Evolutionary conservation across 2,329 filamentous ascomycete genomes (phyloP).

Genomic region (Biscogniauxia marginata): DNA sequence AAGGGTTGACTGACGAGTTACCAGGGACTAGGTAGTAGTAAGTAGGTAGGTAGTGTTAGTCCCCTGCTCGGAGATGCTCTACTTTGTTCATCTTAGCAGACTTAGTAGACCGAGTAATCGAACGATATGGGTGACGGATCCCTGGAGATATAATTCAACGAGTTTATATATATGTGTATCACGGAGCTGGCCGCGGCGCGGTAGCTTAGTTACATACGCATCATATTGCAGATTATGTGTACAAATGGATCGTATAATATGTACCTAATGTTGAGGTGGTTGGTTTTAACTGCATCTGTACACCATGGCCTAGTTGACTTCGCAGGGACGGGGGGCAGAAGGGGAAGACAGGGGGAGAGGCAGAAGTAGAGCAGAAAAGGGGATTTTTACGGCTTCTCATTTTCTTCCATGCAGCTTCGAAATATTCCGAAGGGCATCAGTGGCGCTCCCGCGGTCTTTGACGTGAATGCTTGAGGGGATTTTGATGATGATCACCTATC

Average conservation of each 20-base stretch:
- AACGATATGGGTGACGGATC: slow-evolving; percentile 10
- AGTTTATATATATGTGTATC: background rate
- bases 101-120: slow-evolving; percentile 5
- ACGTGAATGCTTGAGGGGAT: background rate
- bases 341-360: background rate
- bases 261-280: background rate
- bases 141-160: background rate
- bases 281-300: background rate
- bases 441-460: background rate
- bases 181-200: background rate
- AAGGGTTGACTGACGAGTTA: background rate
- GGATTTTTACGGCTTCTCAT: slow-evolving; percentile 11
- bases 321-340: background rate
- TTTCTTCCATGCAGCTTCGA: slow-evolving; percentile 23
- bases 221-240: background rate
- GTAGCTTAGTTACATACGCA: background rate
- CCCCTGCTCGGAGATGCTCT: background rate
- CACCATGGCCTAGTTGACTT: background rate
- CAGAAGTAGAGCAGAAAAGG: background rate
- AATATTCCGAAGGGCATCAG: slow-evolving; percentile 14
- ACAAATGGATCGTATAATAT: background rate
- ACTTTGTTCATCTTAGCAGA: slow-evolving; percentile 10
- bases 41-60: background rate
- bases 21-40: background rate
- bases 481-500: background rate